Evolutionary conservation across 805 yeast genomes (phyloP).

Genomic region (Lachancea dasiensis): DNA sequence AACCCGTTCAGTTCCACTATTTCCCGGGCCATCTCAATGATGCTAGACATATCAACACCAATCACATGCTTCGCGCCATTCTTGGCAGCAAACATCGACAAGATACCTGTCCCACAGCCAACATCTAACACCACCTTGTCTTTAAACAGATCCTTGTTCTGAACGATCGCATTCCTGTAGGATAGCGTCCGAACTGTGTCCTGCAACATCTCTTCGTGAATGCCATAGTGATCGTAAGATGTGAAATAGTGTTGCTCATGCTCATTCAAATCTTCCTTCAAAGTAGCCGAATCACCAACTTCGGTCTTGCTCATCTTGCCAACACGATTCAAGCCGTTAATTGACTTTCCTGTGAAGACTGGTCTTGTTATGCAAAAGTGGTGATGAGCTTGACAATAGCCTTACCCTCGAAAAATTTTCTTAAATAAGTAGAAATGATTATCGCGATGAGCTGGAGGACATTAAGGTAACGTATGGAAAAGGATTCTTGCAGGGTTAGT

Average conservation of each 20-base stretch:
- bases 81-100: slow-evolving; percentile 95
- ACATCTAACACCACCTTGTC: slow-evolving; percentile 94
- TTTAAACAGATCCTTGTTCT: slow-evolving; percentile 82
- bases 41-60: slow-evolving; percentile 95
- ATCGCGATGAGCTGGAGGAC: slow-evolving; percentile 3
- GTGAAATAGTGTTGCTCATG: slow-evolving; percentile 90
- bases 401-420: slow-evolving; percentile 2
- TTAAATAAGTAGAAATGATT: not conserved
- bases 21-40: slow-evolving; percentile 92
- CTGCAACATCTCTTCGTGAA: slow-evolving; percentile 98
- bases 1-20: slow-evolving; percentile 81
- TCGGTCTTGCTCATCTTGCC: slow-evolving; percentile 23
- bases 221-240: slow-evolving; percentile 94
- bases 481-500: no score
- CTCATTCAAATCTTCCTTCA: slow-evolving; percentile 55
- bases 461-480: no score
- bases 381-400: slow-evolving; percentile 4
- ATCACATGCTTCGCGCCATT: slow-evolving; percentile 99
- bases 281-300: slow-evolving; percentile 52
- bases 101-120: slow-evolving; percentile 98
- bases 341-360: no score
- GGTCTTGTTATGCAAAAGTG: slow-evolving; percentile 1
- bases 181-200: slow-evolving; percentile 89
- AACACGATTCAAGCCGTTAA: not conserved
- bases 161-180: slow-evolving; percentile 86